phyloP scores from a whole-genome alignment of 306 rosid species.

The Citrullus amarus region DNA sequence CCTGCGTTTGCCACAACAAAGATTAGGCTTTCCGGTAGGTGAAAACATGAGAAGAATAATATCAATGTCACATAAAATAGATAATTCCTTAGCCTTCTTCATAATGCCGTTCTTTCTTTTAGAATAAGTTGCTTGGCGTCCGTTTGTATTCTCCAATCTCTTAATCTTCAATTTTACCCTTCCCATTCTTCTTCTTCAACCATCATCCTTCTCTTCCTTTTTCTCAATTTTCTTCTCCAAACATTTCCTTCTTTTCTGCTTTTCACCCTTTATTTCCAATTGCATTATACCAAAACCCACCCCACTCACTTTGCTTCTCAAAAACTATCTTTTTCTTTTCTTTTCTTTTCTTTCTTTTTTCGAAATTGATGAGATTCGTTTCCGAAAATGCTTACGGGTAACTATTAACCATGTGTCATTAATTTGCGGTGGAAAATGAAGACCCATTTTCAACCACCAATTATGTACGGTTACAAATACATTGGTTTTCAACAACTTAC shows the following conservation, averaged over 20 bases:
- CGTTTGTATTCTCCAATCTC: constrained; percentile 68
- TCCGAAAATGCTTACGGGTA: no score
- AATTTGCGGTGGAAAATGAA: not conserved
- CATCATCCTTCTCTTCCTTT: no score
- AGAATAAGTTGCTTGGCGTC: constrained; percentile 74
- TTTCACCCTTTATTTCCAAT: not conserved
- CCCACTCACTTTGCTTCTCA: no score
- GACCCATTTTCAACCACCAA: not conserved
- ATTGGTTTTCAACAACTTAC: not conserved
- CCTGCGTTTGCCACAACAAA: constrained; percentile 71
- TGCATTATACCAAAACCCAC: not conserved
- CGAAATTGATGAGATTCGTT: no score
- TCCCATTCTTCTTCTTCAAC: constrained; percentile 49
- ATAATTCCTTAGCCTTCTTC: constrained; percentile 79
- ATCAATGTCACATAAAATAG: constrained; percentile 76
- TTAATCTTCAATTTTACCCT: constrained; percentile 82
- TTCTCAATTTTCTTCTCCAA: no score
- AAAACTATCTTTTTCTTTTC: no score
- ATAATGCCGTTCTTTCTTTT: constrained; percentile 74
- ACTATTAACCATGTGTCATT: not conserved
- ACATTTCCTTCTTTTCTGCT: no score
- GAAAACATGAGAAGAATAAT: constrained; percentile 95
- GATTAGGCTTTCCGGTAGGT: constrained; percentile 69
- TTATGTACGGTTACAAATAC: not conserved
- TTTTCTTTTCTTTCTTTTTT: no score